phyloP scores from a whole-genome alignment of 116 monocot genomes.

The Cymodocea nodosa region DNA sequence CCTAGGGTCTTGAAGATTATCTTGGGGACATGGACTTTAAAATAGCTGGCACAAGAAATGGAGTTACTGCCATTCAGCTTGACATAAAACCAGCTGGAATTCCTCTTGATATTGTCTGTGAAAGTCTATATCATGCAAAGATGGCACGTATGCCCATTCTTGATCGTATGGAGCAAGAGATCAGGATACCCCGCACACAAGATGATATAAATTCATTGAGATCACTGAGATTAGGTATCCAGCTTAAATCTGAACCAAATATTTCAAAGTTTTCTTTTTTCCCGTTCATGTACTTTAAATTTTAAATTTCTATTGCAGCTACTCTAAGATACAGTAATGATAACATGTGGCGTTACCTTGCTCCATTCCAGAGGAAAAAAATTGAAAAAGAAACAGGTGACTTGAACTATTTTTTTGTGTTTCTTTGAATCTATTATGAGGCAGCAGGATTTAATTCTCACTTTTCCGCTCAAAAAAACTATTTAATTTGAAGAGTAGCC shows the following conservation, averaged over 20 bases:
- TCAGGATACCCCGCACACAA: conserved; percentile 47
- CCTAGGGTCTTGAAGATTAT: conserved; percentile 96
- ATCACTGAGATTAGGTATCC: conserved; percentile 57
- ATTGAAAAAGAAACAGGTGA: conserved; percentile 98
- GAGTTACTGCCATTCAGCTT: conserved; percentile 86
- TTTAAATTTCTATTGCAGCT: conserved; percentile 26
- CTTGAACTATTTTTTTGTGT: background rate
- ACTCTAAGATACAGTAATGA: conserved; percentile 60
- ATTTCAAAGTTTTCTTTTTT: background rate
- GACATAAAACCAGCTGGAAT: conserved; percentile 99
- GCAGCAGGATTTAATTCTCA: too few relatives aligned
- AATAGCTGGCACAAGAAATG: conserved; percentile 87
- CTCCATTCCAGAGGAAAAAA: conserved; percentile 49
- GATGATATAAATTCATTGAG: conserved; percentile 44
- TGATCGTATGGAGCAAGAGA: conserved; percentile 81
- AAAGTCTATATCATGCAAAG: conserved; percentile 70
- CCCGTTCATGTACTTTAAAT: background rate
- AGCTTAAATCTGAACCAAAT: background rate
- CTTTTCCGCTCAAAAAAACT: too few relatives aligned
- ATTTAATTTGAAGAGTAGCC: too few relatives aligned
- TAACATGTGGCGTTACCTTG: conserved; percentile 51
- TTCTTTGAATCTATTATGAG: too few relatives aligned
- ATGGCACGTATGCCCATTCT: conserved; percentile 68
- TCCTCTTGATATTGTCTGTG: conserved; percentile 88
- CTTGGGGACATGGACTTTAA: conserved; percentile 99